phyloP scores from a whole-genome alignment of 1,284 basidiomycete species.

The Coniferiporia weirii region DNA sequence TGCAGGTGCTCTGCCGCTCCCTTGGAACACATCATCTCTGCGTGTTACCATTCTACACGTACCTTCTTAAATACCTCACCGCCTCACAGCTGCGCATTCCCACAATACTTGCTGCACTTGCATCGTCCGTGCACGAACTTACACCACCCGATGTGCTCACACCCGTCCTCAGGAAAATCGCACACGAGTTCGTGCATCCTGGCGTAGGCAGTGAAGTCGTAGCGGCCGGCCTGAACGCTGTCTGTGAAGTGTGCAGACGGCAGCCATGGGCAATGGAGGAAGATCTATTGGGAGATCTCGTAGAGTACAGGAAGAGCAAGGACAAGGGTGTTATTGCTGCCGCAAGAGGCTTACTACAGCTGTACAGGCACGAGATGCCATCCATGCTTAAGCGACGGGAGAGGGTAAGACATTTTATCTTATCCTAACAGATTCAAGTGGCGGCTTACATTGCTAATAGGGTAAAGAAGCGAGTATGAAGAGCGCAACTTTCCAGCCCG shows the following conservation, averaged over 20 bases:
- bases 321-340: conserved; percentile 93
- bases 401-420: conserved; percentile 44
- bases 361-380: conserved; percentile 98
- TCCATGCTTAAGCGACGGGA: conserved; percentile 88
- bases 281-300: conserved; percentile 86
- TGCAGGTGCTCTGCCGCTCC: conserved; percentile 96
- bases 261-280: conserved; percentile 98
- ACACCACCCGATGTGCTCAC: conserved; percentile 92
- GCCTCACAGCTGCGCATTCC: conserved; percentile 94
- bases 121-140: conserved; percentile 93
- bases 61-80: conserved; percentile 90
- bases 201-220: conserved; percentile 96
- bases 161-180: conserved; percentile 88
- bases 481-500: conserved; percentile 47
- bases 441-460: conserved; percentile 31
- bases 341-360: conserved; percentile 79
- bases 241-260: conserved; percentile 87
- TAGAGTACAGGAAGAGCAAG: conserved; percentile 92
- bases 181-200: conserved; percentile 95
- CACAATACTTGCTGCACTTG: conserved; percentile 90
- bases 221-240: conserved; percentile 91
- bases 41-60: conserved; percentile 95
- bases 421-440: background rate
- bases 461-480: conserved; percentile 82
- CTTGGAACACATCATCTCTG: conserved; percentile 93